Evolutionary conservation across 1,284 basidiomycete species (phyloP).

Genomic region (Ustilago trichophora): DNA sequence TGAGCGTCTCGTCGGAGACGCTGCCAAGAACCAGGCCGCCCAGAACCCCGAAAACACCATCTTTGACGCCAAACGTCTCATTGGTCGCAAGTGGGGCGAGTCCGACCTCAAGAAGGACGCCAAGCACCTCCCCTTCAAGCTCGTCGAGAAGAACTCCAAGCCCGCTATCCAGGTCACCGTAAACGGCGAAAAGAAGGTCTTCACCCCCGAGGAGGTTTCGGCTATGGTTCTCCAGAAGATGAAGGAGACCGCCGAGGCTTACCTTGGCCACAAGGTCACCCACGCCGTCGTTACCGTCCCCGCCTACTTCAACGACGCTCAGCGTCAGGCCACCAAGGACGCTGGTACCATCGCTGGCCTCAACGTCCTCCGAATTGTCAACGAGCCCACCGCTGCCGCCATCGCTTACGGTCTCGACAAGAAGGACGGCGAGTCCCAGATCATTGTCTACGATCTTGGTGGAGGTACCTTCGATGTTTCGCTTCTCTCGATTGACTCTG

Average conservation of each 20-base stretch:
- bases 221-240: slow-evolving; percentile 97
- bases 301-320: slow-evolving; percentile 92
- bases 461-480: slow-evolving; percentile 99
- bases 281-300: slow-evolving; percentile 97
- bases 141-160: slow-evolving; percentile 69
- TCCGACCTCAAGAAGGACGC: slow-evolving; percentile 69
- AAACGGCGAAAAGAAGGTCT: slow-evolving; percentile 60
- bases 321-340: slow-evolving; percentile 98
- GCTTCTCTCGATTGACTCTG: slow-evolving; percentile 92
- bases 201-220: slow-evolving; percentile 81
- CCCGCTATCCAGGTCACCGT: slow-evolving; percentile 65
- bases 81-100: slow-evolving; percentile 72
- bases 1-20: slow-evolving; percentile 80
- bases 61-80: slow-evolving; percentile 97
- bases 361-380: slow-evolving; percentile 95
- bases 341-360: slow-evolving; percentile 96
- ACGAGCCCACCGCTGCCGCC: slow-evolving; percentile 94
- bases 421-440: slow-evolving; percentile 87
- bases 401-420: slow-evolving; percentile 99
- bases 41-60: slow-evolving; percentile 86
- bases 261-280: slow-evolving; percentile 93
- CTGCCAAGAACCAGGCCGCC: slow-evolving; percentile 73
- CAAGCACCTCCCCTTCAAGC: slow-evolving; percentile 66
- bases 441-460: slow-evolving; percentile 98
- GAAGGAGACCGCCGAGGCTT: slow-evolving; percentile 99